phyloP scores from a whole-genome alignment of 2,329 filamentous ascomycete species.

The Penicillium italicum region DNA sequence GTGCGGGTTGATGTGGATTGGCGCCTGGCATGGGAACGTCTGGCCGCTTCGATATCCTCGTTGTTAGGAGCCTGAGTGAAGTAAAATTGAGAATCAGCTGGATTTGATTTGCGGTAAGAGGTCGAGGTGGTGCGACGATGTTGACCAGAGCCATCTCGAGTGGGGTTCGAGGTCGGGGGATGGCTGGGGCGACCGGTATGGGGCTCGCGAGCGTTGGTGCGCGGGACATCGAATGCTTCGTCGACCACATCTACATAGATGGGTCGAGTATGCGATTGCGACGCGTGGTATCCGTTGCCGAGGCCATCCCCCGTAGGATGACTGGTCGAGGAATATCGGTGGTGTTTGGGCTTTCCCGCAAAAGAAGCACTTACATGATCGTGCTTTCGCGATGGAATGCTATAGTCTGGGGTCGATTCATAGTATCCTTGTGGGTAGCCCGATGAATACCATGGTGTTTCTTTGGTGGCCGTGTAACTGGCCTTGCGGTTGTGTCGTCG shows the following conservation, averaged over 20 bases:
- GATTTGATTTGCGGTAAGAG: conserved; percentile 42
- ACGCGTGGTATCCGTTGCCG: conserved; percentile 23
- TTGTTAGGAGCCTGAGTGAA: conserved; percentile 53
- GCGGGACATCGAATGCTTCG: conserved; percentile 51
- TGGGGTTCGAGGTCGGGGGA: conserved; percentile 22
- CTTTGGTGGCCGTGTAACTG: conserved; percentile 50
- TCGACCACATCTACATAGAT: conserved; percentile 56
- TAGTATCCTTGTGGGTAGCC: conserved; percentile 48
- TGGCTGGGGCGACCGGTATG: conserved; percentile 29
- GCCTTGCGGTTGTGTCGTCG: conserved; percentile 56
- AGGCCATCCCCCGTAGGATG: conserved; percentile 29
- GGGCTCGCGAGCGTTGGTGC: conserved; percentile 46
- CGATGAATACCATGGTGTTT: conserved; percentile 45
- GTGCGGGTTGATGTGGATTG: conserved; percentile 52
- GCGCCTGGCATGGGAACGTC: conserved; percentile 51
- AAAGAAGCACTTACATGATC: conserved; percentile 66
- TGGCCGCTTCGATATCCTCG: conserved; percentile 52
- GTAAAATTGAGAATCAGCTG: conserved; percentile 51
- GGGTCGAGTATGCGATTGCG: conserved; percentile 49
- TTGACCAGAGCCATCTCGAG: conserved; percentile 19
- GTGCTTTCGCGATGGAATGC: conserved; percentile 52
- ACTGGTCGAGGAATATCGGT: conserved; percentile 49
- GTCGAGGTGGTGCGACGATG: conserved; percentile 28
- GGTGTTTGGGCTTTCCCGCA: conserved; percentile 40
- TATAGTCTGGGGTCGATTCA: conserved; percentile 47